phyloP scores from a whole-genome alignment of 78 protist genomes.

The Pigoraptor vietnamica region DNA sequence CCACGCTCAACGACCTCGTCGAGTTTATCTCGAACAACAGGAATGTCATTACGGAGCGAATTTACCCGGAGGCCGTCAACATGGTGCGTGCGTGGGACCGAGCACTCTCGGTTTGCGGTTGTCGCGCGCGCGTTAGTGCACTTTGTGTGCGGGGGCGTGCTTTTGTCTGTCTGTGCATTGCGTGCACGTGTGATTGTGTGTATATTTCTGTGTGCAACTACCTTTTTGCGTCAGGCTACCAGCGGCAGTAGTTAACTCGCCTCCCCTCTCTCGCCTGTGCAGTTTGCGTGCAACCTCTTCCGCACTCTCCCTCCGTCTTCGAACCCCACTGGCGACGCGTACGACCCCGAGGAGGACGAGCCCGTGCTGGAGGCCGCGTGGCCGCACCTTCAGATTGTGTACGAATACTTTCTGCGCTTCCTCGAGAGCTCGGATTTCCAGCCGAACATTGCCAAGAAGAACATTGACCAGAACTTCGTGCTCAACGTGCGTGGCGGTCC shows the following conservation, averaged over 20 bases:
- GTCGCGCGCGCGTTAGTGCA: too few species aligned
- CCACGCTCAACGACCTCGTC: slow-evolving; percentile 73
- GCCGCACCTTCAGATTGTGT: slow-evolving; percentile 83
- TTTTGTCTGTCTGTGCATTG: not conserved
- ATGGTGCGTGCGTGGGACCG: slow-evolving; percentile 59
- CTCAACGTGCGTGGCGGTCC: not conserved
- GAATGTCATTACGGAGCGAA: slow-evolving; percentile 48
- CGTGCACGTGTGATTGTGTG: not conserved
- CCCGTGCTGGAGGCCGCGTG: slow-evolving; percentile 86
- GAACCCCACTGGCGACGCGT: slow-evolving; percentile 60
- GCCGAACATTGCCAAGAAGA: slow-evolving; percentile 66
- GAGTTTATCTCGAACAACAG: slow-evolving; percentile 63
- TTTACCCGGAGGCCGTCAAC: slow-evolving; percentile 61
- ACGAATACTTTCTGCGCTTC: slow-evolving; percentile 85
- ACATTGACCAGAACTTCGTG: slow-evolving; percentile 66
- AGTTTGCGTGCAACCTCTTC: slow-evolving; percentile 77
- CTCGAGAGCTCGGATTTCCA: slow-evolving; percentile 76
- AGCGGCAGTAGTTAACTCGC: not conserved
- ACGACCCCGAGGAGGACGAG: slow-evolving; percentile 81
- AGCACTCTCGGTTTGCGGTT: too few species aligned
- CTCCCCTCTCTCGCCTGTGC: not conserved
- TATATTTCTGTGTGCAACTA: not conserved
- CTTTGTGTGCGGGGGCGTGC: too few species aligned
- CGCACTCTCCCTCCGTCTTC: slow-evolving; percentile 73
- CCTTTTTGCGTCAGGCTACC: too few species aligned